Evolutionary conservation across 345 rosid genomes (phyloP).

Genomic region (Citrus sp.): DNA sequence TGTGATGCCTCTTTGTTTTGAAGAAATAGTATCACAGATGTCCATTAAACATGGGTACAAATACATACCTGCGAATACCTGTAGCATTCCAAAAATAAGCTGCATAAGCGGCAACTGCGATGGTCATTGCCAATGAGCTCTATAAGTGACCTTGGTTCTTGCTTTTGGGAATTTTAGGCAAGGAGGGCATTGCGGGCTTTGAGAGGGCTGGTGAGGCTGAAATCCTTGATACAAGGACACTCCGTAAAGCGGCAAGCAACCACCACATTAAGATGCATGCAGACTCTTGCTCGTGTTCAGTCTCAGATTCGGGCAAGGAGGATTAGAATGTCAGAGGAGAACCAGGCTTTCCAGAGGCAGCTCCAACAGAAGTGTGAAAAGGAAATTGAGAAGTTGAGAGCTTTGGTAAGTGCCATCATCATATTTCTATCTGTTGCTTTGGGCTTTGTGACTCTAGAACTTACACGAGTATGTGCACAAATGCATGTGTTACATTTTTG

Average conservation of each 20-base stretch:
- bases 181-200: conserved; percentile 84
- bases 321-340: conserved; percentile 74
- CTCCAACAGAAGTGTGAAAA: conserved; percentile 59
- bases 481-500: not conserved
- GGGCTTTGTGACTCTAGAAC: not conserved
- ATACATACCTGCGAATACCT: not conserved
- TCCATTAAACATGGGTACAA: not conserved
- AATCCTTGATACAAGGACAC: conserved; percentile 62
- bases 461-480: not conserved
- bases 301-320: conserved; percentile 75
- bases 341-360: conserved; percentile 58
- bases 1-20: not conserved
- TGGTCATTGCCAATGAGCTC: conserved; percentile 50
- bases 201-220: conserved; percentile 83
- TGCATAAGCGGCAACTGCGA: conserved; percentile 20
- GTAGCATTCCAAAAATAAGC: not conserved
- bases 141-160: conserved; percentile 10
- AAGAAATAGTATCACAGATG: not conserved
- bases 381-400: conserved; percentile 50
- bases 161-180: conserved; percentile 49
- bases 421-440: not conserved
- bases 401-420: conserved; percentile 26
- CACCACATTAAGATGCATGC: conserved; percentile 84
- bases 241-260: conserved; percentile 79
- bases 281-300: conserved; percentile 76